Evolutionary conservation across 257 asterid species (phyloP).

Genomic region (Dorcoceras hygrometricum): DNA sequence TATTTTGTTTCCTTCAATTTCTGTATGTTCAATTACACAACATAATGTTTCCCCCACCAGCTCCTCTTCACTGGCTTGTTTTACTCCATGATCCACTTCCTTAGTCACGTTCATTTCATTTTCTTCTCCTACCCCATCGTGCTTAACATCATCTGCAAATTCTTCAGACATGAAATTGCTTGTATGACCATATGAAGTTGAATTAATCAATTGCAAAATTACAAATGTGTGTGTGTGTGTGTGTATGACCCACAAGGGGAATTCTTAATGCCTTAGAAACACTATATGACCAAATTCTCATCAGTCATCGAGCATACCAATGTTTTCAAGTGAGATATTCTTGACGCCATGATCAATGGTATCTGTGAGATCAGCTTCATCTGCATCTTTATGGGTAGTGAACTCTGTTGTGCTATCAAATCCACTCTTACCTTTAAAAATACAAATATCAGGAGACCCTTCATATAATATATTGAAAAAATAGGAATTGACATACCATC

Average conservation of each 20-base stretch:
- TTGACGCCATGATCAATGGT: constrained; percentile 14
- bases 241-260: no score
- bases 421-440: no score
- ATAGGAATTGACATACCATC: constrained; percentile 20
- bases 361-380: background rate
- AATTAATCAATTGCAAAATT: constrained; percentile 6
- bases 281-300: no score
- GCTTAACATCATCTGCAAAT: background rate
- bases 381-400: constrained; percentile 8
- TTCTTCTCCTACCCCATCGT: constrained; percentile 11
- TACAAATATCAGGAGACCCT: constrained; percentile 10
- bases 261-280: no score
- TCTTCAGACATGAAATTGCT: background rate
- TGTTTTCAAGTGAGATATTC: background rate
- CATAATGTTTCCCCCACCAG: background rate
- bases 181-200: background rate
- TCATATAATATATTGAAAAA: background rate
- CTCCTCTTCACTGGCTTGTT: background rate
- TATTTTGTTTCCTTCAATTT: constrained; percentile 14
- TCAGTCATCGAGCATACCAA: no score
- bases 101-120: background rate
- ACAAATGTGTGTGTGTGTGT: background rate
- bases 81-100: background rate
- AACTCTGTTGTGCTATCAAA: constrained; percentile 15
- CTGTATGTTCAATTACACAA: constrained; percentile 14